These are phyloP conservation scores for Arctium lappa DNA, from an alignment of 129 eudicot species.

Conservation along the genomic window DNA sequence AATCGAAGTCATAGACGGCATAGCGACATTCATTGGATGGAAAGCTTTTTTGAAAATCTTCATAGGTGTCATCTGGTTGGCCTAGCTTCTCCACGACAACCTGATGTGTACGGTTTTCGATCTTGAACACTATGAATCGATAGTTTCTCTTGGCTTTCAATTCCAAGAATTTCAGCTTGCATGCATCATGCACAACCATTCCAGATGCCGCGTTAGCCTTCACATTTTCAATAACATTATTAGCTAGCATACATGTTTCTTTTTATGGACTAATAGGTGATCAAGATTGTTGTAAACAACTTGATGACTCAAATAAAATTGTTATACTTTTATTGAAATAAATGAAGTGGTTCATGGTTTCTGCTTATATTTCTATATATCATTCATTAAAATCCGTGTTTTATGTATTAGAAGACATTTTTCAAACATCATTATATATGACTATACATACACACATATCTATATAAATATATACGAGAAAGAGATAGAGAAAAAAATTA, in stretches of 20 bases:
- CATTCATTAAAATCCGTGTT: too few relatives aligned
- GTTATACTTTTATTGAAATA: not conserved
- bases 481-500: not conserved
- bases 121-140: slow-evolving; percentile 47
- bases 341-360: not conserved
- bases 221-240: not conserved
- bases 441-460: not conserved
- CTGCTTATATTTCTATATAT: not conserved
- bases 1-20: slow-evolving; percentile 49
- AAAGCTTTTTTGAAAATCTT: slow-evolving; percentile 33
- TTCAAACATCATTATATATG: not conserved
- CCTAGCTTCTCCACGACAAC: slow-evolving; percentile 47
- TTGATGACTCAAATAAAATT: not conserved
- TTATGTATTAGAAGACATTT: not conserved
- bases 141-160: slow-evolving; percentile 40
- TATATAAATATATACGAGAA: not conserved
- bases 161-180: slow-evolving; percentile 43
- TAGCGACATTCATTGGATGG: slow-evolving; percentile 51
- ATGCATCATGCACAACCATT: slow-evolving; percentile 34
- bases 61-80: slow-evolving; percentile 28
- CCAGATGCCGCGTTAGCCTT: slow-evolving; percentile 48
- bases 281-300: not conserved
- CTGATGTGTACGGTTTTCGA: slow-evolving; percentile 37
- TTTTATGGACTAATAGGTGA: not conserved
- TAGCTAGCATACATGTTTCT: not conserved